phyloP scores from a whole-genome alignment of 2,329 filamentous ascomycete genomes.

The Fusarium sp. region DNA sequence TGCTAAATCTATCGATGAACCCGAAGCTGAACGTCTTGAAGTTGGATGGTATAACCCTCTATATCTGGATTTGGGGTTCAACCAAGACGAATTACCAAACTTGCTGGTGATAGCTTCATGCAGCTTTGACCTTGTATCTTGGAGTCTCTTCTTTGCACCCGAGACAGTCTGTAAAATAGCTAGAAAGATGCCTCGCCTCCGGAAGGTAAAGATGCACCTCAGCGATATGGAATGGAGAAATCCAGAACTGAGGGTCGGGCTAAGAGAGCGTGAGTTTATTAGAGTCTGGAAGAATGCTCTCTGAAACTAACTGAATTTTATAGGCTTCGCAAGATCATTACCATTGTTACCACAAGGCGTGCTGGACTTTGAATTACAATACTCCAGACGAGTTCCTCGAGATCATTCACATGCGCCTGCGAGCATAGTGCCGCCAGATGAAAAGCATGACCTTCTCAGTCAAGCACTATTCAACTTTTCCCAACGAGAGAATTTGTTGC shows the following conservation, averaged over 20 bases:
- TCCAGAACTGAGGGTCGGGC: neutral
- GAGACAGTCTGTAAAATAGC: neutral
- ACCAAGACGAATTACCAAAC: neutral
- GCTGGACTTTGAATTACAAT: slow-evolving; percentile 6
- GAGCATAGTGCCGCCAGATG: neutral
- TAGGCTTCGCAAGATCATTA: neutral
- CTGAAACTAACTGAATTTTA: accelerated
- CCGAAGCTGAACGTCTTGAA: slow-evolving; percentile 7
- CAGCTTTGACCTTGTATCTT: slow-evolving; percentile 7
- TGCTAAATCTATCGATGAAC: neutral
- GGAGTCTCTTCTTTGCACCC: slow-evolving; percentile 13
- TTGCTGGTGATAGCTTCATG: slow-evolving; percentile 7
- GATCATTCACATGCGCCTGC: neutral
- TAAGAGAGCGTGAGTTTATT: neutral
- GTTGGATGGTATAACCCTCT: neutral
- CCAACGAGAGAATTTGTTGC: neutral
- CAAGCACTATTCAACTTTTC: slow-evolving; percentile 18
- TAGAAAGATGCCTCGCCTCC: slow-evolving; percentile 10
- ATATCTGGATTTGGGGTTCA: neutral
- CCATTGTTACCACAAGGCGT: neutral
- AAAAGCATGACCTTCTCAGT: neutral
- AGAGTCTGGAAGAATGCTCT: accelerated
- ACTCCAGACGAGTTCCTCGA: slow-evolving; percentile 2
- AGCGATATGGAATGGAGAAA: slow-evolving; percentile 12
- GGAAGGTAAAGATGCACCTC: slow-evolving; percentile 5